These are phyloP conservation scores for Herpetomonas samuelpessoai DNA, from an alignment of 208 protist genomes.

Conservation along the genomic window DNA sequence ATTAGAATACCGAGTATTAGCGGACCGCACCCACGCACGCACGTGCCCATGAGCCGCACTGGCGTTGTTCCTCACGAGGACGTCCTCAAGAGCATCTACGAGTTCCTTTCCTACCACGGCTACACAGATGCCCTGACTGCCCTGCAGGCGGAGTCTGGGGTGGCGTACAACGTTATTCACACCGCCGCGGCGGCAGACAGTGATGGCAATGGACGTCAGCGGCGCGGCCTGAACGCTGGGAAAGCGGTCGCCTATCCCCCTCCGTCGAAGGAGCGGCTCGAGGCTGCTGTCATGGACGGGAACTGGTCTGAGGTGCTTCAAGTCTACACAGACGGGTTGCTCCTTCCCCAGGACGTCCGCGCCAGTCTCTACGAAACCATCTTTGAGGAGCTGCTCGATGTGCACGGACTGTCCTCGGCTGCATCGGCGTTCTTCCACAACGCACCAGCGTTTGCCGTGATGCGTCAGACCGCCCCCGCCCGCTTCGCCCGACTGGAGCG, in stretches of 20 bases:
- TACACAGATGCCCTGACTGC: constrained; percentile 63
- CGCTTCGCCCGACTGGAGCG: constrained; percentile 67
- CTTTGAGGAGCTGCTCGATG: constrained; percentile 71
- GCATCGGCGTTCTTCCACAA: constrained; percentile 73
- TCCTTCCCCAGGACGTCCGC: constrained; percentile 68
- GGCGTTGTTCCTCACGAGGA: constrained; percentile 52
- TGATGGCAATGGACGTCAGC: too few relatives aligned
- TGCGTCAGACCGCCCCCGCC: constrained; percentile 40
- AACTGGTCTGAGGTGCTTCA: constrained; percentile 69
- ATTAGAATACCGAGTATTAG: too few relatives aligned
- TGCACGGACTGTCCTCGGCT: constrained; percentile 58
- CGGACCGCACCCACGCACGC: too few relatives aligned
- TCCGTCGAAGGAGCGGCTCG: constrained; percentile 28
- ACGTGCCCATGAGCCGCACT: constrained; percentile 5
- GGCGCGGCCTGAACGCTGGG: not conserved
- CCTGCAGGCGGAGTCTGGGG: constrained; percentile 72
- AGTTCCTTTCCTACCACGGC: constrained; percentile 61
- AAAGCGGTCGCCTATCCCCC: constrained; percentile 7
- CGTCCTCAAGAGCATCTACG: constrained; percentile 64
- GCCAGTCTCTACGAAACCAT: constrained; percentile 74
- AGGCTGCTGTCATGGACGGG: constrained; percentile 56
- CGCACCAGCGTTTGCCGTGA: constrained; percentile 62
- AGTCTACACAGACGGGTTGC: constrained; percentile 56
- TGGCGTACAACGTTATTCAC: constrained; percentile 79
- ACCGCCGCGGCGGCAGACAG: not conserved